Evolutionary conservation across 2,329 filamentous ascomycete species (phyloP), one percentile per base, ranked within the genome.

Genomic region (Metarhizium robertsii): DNA sequence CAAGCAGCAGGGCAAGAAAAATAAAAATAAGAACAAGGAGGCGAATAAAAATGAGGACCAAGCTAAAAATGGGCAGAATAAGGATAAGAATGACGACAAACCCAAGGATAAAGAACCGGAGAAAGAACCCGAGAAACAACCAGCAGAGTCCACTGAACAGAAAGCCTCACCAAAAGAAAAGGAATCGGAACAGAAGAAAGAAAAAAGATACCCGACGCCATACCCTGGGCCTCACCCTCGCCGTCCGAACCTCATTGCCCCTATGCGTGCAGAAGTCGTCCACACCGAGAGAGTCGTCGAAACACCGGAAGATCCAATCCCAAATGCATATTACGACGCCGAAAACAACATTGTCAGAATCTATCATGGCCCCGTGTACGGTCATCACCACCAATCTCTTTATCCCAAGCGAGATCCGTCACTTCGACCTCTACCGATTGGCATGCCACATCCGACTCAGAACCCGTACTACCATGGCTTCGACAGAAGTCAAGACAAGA

Each of bases 271-370:
- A 30, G 72, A 79, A 50, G 73, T 81, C 18, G 64, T 84, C 38
- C 74, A 80, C 53, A 73, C 81, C 2, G 80, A 85, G 62, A 77
- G 82, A 58, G 72, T 80, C 2, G 67, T 84, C 20, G 80, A 83
- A 60, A 69, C 66, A 1, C 69, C 71, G 3, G 68, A 75, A 47
- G 80, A 84, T 58, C 81, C 81, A 8, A 71, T 73, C 2, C 82
- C 81, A 13, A 85, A 85, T 61, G 79, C 81, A 46, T 85, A 80
- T 62, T 79, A 77, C 61, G 80, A 85, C 61, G 64, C 70, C n/a
- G 70, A 73, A 49, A 72, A 75, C 58, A 76, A 79, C 36, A 66
- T 80, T 20, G 71, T 81, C 52, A 77, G 80, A 14, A 75, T 84
- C 30, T 84, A 84, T 59, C 77, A 84, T 59, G 81, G 80, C 0